Evolutionary conservation across 2,329 filamentous ascomycete species (phyloP), one percentile per base, ranked within the genome.

Genomic region (Metarhizium robertsii): DNA sequence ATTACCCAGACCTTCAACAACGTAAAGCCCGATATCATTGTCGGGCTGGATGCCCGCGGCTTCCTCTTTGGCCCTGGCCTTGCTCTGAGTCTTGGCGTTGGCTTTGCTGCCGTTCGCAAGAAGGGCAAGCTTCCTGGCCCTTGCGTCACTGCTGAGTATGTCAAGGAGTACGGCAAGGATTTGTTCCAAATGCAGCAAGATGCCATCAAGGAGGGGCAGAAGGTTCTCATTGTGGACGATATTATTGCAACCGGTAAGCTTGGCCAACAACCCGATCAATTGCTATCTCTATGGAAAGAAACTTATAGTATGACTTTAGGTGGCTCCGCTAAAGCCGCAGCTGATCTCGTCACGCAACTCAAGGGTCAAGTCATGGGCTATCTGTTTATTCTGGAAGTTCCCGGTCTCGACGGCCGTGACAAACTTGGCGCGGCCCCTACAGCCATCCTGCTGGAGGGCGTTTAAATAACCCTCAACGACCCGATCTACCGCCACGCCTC

Each of bases 121-220:
- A 77, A 87, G 79, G 94, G 94, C 70, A 99, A 99, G 81, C 82
- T 99, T 63, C 94, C 94, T 6, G 94, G 94, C 36, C 85, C 88
- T 57, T 92, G 88, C 66, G 85, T 88, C 67, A 95, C 89, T 55
- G 91, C 91, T 62, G 80, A 81, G 63, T 99, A 90, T 72, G 78
- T 91, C 73, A 99, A 99, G 80, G 94, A 99, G 74, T 99, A 99
- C 68, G 94, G 94, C 60, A 81, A 85, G 73, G 94, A 99, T 71
- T 86, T 86, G 69, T 97, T 99, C 77, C 90, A 97, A 80, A 95
- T 99, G 78, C 94, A 99, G 78, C 77, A 81, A 62, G 91, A 88
- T 71, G 86, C 87, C 48, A 86, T 99, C 66, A 86, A 88, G 75
- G 79, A 83, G 53, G 92, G 92, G 40, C 90, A 96, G 76, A 92